Evolutionary conservation across 1,284 basidiomycete species (phyloP).

Genomic region (Mycosarcoma maydis): DNA sequence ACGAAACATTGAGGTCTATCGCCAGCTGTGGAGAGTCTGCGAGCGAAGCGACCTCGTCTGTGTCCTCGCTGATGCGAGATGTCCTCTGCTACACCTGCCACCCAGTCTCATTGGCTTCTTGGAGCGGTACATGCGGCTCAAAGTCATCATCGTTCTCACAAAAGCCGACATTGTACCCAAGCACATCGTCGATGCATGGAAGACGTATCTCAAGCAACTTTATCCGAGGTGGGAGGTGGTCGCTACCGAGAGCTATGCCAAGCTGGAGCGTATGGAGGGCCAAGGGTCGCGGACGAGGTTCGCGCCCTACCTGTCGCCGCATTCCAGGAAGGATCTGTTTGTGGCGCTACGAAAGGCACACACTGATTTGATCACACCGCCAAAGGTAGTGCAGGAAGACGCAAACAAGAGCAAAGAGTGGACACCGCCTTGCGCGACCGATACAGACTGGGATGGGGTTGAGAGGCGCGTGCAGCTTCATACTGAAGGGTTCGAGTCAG

Average conservation of each 20-base stretch:
- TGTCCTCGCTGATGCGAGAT: slow-evolving; percentile 84
- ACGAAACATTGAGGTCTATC: slow-evolving; percentile 56
- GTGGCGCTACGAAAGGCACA: slow-evolving; percentile 77
- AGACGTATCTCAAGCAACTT: slow-evolving; percentile 25
- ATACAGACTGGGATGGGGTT: slow-evolving; percentile 52
- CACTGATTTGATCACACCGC: slow-evolving; percentile 76
- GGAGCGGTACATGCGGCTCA: slow-evolving; percentile 68
- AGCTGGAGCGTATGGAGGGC: slow-evolving; percentile 44
- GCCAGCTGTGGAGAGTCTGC: slow-evolving; percentile 57
- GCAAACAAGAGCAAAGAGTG: slow-evolving; percentile 74
- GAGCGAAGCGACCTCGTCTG: slow-evolving; percentile 80
- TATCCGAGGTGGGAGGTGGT: slow-evolving; percentile 52
- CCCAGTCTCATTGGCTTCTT: slow-evolving; percentile 71
- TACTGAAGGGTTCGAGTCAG: slow-evolving; percentile 16
- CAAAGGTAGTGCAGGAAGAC: slow-evolving; percentile 72
- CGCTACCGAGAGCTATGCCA: slow-evolving; percentile 48
- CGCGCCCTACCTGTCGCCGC: slow-evolving; percentile 40
- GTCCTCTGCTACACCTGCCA: slow-evolving; percentile 75
- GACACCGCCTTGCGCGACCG: slow-evolving; percentile 70
- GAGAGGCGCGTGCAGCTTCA: slow-evolving; percentile 41
- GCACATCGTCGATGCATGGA: slow-evolving; percentile 44
- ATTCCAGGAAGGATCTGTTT: slow-evolving; percentile 70
- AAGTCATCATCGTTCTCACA: slow-evolving; percentile 68
- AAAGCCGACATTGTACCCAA: slow-evolving; percentile 53
- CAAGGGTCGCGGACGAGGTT: slow-evolving; percentile 48